These are phyloP conservation scores for Artemisia annua DNA, from an alignment of 129 eudicot genomes.

Conservation along the genomic window DNA sequence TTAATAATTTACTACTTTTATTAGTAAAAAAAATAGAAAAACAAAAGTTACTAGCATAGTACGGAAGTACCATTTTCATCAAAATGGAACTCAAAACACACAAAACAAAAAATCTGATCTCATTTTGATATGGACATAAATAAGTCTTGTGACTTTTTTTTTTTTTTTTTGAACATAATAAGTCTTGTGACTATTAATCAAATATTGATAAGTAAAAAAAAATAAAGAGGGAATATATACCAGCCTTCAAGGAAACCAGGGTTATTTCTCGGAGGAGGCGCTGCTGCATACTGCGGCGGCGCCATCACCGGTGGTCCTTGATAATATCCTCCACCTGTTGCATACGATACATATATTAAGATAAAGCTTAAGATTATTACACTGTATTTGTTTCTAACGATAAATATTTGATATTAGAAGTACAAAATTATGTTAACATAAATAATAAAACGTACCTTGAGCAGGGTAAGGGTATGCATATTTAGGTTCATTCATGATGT, in stretches of 20 bases:
- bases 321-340: constrained; percentile 52
- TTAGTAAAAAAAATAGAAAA: not conserved
- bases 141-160: not conserved
- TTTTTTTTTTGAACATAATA: too few species aligned
- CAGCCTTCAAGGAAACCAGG: constrained; percentile 89
- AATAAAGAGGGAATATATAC: constrained; percentile 31
- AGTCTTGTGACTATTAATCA: not conserved
- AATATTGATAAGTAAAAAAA: not conserved
- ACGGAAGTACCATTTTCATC: too few species aligned
- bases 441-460: constrained; percentile 45
- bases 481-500: constrained; percentile 67
- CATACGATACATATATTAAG: too few species aligned
- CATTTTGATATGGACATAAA: not conserved
- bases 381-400: too few species aligned
- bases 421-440: not conserved
- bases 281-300: constrained; percentile 72
- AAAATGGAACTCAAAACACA: too few species aligned
- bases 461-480: constrained; percentile 82
- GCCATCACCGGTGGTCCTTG: constrained; percentile 99
- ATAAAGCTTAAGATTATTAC: too few species aligned
- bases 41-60: not conserved
- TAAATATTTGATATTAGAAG: not conserved
- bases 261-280: constrained; percentile 78
- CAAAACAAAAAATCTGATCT: too few species aligned
- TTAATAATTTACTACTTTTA: not conserved